Percentiles rank a stretch among this genome's conserved stretches.
Evolutionary conservation across 192 early-diverging fungal species (phyloP).

Genomic region (Ambispora gerdemannii): DNA sequence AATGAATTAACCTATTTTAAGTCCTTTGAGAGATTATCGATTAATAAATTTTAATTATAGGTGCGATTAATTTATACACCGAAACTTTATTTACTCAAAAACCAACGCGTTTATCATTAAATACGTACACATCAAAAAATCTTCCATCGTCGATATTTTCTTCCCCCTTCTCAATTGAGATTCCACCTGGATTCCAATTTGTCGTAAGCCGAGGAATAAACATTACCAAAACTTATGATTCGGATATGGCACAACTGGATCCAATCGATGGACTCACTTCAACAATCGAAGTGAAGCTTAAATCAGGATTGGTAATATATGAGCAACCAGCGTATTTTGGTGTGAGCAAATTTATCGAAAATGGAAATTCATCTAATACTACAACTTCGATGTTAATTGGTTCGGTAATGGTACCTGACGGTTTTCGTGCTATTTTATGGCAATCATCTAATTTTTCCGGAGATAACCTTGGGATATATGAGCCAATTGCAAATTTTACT

Average conservation of each 20-base stretch:
- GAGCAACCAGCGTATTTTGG: slow-evolving; percentile 26
- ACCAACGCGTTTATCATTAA: not conserved
- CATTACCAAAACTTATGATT: not conserved
- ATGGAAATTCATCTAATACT: not conserved
- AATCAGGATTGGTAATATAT: slow-evolving; percentile 22
- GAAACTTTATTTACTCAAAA: not conserved
- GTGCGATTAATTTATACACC: slow-evolving; percentile 16
- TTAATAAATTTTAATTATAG: not conserved
- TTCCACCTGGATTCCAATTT: slow-evolving; percentile 29
- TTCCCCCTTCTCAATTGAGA: slow-evolving; percentile 21
- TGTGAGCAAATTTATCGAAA: slow-evolving; percentile 9
- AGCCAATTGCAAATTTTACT: slow-evolving; percentile 19
- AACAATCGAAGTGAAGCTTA: slow-evolving; percentile 8
- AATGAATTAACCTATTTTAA: not conserved
- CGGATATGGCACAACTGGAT: slow-evolving; percentile 3
- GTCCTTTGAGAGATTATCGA: not conserved
- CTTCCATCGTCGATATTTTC: slow-evolving; percentile 17
- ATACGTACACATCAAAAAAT: slow-evolving; percentile 6
- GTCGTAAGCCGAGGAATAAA: slow-evolving; percentile 3
- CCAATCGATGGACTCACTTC: not conserved
- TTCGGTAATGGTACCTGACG: slow-evolving; percentile 11
- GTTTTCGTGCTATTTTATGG: slow-evolving; percentile 9
- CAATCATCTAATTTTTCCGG: slow-evolving; percentile 1
- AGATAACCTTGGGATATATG: slow-evolving; percentile 26
- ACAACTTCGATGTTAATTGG: not conserved